Percentiles rank a stretch among this genome's conserved stretches.
phyloP scores from a whole-genome alignment of 352 stramenopile species.

The Hyphochytrium catenoides region DNA sequence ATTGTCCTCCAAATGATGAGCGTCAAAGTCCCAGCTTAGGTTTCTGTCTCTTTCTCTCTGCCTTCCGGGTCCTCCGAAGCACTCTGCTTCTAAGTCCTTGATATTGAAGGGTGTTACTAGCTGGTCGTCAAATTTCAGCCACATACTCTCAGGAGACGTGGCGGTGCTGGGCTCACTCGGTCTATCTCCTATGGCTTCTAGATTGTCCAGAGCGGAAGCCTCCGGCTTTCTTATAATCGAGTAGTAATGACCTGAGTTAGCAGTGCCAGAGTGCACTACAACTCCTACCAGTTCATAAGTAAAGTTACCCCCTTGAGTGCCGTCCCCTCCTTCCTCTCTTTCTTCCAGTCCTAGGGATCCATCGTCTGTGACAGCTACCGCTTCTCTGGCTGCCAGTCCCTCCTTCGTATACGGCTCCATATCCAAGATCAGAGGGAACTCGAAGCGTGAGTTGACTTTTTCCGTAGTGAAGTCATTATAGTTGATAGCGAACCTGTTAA shows the following conservation, averaged over 20 bases:
- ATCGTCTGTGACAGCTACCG: background rate
- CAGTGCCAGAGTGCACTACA: conserved; percentile 14
- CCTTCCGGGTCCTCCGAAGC: conserved; percentile 14
- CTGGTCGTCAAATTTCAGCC: conserved; percentile 18
- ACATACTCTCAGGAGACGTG: conserved; percentile 1
- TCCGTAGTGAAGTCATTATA: conserved; percentile 16
- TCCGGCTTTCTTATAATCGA: conserved; percentile 14
- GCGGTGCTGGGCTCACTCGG: background rate
- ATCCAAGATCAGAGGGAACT: conserved; percentile 14
- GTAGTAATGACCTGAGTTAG: conserved; percentile 18
- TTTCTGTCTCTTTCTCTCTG: conserved; percentile 5
- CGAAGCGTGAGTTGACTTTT: conserved; percentile 17
- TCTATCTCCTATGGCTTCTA: background rate
- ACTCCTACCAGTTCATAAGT: conserved; percentile 14
- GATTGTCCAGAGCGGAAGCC: background rate
- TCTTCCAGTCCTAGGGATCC: conserved; percentile 1
- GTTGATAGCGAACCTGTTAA: conserved; percentile 16
- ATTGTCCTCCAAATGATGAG: conserved; percentile 7
- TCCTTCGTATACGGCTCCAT: conserved; percentile 17
- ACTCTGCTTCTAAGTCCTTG: conserved; percentile 8
- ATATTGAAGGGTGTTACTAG: conserved; percentile 13
- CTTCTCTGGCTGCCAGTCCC: conserved; percentile 5
- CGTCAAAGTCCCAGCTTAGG: background rate
- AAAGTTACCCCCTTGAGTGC: conserved; percentile 9
- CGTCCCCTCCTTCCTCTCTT: conserved; percentile 1